Base-by-base conservation (phyloP, 352 stramenopile genomes). In the Pythium oligandrum region DNA sequence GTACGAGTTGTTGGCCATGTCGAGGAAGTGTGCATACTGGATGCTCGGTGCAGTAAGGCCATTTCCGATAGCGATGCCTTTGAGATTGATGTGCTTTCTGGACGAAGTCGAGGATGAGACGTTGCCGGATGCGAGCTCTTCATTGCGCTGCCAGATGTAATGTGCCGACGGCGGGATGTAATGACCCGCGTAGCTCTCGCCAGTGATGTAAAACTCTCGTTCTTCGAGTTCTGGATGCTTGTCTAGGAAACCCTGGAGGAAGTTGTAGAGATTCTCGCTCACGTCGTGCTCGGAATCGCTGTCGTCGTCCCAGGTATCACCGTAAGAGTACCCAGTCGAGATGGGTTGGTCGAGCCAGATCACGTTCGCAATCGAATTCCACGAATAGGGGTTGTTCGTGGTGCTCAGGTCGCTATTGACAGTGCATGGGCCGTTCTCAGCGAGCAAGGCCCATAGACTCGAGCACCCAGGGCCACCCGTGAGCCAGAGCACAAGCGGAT, bases 291-390 rank as follows among this genome's bases (percentile, higher is more conserved):
- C 77, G 17, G 17, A 26, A n/a, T 71, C 70, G 1, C 53, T 58
- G 44, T 81, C 78, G 11, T 69, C 73, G 52, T 82, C 74, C 6
- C 50, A 53, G 10, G 52, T 33, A 11, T 55, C 47, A 6, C 74
- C 71, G 54, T 86, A 87, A 6, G 77, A 89, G 44, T 83, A 92
- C 12, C 82, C 82, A 9, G 86, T 75, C 10, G 69, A 66, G 2
- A 70, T 70, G 0, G 82, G 82, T 59, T 88, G 77, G 50, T 92
- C 82, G 33, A 92, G 59, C 64, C 77, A 92, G 48, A 92, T 73
- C 12, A 92, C 63, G 63, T 87, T 89, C 37, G 79, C 79, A 26
- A 76, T 57, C 12, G 61, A 40, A 44, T 79, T 89, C 82, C 82
- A 92, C 42, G 73, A 73, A 58, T 80, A 73, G 31, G 64, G 63